phyloP scores from a whole-genome alignment of 805 yeast species.

The Candida rishiriensis region DNA sequence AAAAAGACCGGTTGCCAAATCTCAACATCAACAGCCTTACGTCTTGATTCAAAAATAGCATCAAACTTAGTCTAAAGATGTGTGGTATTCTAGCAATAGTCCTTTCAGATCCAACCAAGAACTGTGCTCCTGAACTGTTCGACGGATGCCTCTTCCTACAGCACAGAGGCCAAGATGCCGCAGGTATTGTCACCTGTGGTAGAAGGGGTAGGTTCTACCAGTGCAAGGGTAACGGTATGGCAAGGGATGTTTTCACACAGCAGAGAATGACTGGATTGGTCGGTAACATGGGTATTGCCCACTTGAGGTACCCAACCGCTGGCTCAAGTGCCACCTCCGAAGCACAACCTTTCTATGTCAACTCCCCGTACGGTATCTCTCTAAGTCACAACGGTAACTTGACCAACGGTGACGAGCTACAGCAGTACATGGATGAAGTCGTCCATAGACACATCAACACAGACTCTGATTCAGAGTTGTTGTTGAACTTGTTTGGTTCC shows the following conservation, averaged over 20 bases:
- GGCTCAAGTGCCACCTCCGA: constrained; percentile 94
- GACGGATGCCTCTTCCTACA: constrained; percentile 92
- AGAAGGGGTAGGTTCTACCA: constrained; percentile 89
- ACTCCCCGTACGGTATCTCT: constrained; percentile 91
- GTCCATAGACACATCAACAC: constrained; percentile 98
- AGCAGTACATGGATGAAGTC: constrained; percentile 79
- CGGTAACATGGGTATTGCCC: constrained; percentile 95
- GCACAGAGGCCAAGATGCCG: constrained; percentile 98
- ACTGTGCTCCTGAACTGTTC: constrained; percentile 84
- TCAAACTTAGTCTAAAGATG: constrained; percentile 41
- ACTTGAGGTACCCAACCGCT: constrained; percentile 94
- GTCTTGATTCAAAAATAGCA: no score
- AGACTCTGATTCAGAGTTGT: constrained; percentile 90
- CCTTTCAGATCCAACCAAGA: constrained; percentile 64
- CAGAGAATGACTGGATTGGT: constrained; percentile 70
- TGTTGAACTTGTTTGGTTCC: constrained; percentile 85
- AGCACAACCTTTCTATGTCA: constrained; percentile 98
- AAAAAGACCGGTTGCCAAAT: no score
- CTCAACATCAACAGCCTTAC: no score
- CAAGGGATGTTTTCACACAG: constrained; percentile 92
- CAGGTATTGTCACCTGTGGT: constrained; percentile 98
- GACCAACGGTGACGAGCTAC: constrained; percentile 77
- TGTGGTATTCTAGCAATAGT: constrained; percentile 94
- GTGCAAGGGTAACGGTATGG: constrained; percentile 99
- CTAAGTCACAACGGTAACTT: constrained; percentile 93